Evolutionary conservation across 2,329 filamentous ascomycete species (phyloP), one percentile per base, ranked within the genome.

Genomic region (Colletotrichum destructivum): DNA sequence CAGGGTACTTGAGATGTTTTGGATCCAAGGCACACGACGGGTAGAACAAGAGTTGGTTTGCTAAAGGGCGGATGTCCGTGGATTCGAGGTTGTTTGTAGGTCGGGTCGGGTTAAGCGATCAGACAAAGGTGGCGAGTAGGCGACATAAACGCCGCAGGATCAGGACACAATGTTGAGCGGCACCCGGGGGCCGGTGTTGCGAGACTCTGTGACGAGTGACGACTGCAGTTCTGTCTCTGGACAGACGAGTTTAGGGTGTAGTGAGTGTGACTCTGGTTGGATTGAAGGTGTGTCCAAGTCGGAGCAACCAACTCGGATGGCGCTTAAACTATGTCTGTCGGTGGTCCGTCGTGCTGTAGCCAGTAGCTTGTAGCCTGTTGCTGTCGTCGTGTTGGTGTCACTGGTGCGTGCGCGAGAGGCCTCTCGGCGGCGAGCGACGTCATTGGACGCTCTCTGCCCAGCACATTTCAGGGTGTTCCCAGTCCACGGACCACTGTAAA

Each of bases 371-470:
- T 38, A 3, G 35, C 35, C 35, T 38, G 35, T 38, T n/a, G 35
- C 49, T 16, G 40, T 40, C n/a, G 47, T 61, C 26, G 23, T 56
- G 51, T 40, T 64, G 62, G 38, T 64, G 40, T 23, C 46, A 38
- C 62, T 64, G 40, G 62, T 56, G 51, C 51, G 62, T 70, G 64
- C 64, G 47, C 59, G 65, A 71, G 69, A 71, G 69, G 69, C 69
- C 69, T 71, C 69, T 71, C 59, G 26, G 60, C 40, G 65, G 69
- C 52, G 65, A 40, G 65, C 65, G 69, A 71, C 69, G 69, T 71
- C 69, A 71, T 71, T 71, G 59, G 69, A 31, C 56, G 21, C 52
- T 51, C 35, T 38, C 8, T 38, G 9, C 35, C 35, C 35, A 38
- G 40, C 35, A 15, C 16, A 26, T 68, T 52, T 42, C 69, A 71